Conservation (phyloP, 2,329 filamentous ascomycete genomes). For the Alternaria solani region DNA sequence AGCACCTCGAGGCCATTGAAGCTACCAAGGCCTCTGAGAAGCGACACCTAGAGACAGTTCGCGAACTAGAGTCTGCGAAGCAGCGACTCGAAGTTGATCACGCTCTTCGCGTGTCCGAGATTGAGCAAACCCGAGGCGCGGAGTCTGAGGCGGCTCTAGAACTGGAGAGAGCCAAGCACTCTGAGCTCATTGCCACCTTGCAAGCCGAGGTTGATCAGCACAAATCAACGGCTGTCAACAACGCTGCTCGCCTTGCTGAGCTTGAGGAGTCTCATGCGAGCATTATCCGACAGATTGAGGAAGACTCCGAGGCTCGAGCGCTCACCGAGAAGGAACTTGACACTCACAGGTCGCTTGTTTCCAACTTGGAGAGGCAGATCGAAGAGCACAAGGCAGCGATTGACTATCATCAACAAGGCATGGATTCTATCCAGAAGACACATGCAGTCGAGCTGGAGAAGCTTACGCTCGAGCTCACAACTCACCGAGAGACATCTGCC, state of each 20-base stretch:
- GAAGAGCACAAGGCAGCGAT: slow-evolving; percentile 64
- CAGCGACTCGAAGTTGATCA: slow-evolving; percentile 49
- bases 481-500: slow-evolving; percentile 42
- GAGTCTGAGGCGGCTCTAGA: slow-evolving; percentile 47
- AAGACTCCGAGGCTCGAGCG: slow-evolving; percentile 68
- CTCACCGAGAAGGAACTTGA: slow-evolving; percentile 61
- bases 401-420: slow-evolving; percentile 61
- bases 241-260: slow-evolving; percentile 73
- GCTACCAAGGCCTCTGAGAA: slow-evolving; percentile 76
- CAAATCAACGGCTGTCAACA: slow-evolving; percentile 74
- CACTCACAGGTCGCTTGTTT: slow-evolving; percentile 60
- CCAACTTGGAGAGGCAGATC: slow-evolving; percentile 65
- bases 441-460: slow-evolving; percentile 65
- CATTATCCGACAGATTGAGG: slow-evolving; percentile 72
- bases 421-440: slow-evolving; percentile 62
- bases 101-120: slow-evolving; percentile 36
- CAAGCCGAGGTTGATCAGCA: slow-evolving; percentile 82
- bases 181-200: slow-evolving; percentile 65
- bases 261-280: slow-evolving; percentile 76
- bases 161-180: slow-evolving; percentile 54
- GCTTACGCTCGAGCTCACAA: slow-evolving; percentile 44
- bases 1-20: slow-evolving; percentile 75
- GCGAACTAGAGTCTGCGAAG: slow-evolving; percentile 73
- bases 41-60: slow-evolving; percentile 74
- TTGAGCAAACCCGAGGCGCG: slow-evolving; percentile 41